Evolutionary conservation across 768 basidiomycete species (phyloP), one percentile per base, ranked within the genome.

Genomic region (Suillus sp.): DNA sequence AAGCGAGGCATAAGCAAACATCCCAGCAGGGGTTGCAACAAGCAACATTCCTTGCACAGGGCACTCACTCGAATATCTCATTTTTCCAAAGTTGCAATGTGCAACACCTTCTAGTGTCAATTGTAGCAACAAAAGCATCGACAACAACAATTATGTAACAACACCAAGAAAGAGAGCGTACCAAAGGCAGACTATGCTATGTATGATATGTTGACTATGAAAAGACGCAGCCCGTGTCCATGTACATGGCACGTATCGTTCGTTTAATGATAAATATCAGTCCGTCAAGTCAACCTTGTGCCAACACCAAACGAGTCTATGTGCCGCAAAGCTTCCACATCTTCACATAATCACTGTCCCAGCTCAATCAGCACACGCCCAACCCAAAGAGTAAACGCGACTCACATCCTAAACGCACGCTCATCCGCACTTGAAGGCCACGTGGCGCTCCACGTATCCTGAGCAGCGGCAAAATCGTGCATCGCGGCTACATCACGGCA

Each of bases 371-470:
- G 35, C 11, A 35, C 35, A 13, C 35, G 35, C 35, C 1, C 35
- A 11, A 10, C 10, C 35, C 35, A 35, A 35, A 18, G 8, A 8
- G 8, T 0, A 22, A 16, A 48, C 1, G 13, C 6, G 1, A 65
- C 73, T 60, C 71, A 90, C 87, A 95, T 83, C 48, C 89, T 82
- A 78, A 95, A 84, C 2, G 89, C 87, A 35, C 89, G 80, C 57
- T 85, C 81, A 63, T 85, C 81, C 11, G 84, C 79, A 57, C 79
- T 82, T 7, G 79, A 73, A 3, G 91, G 87, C 93, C 93, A 95
- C 10, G 89, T 90, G 59, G 84, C 79, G 66, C 82, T 83, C 93
- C 93, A 95, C 58, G 82, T 79, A 42, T 78, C 77, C 74, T 90
- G 83, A 4, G 79, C 83, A 9, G 72, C 62, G 20, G 87, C 85